These are phyloP conservation scores for Psophocarpus tetragonolobus DNA, from an alignment of 306 rosid genomes.

Conservation along the genomic window DNA sequence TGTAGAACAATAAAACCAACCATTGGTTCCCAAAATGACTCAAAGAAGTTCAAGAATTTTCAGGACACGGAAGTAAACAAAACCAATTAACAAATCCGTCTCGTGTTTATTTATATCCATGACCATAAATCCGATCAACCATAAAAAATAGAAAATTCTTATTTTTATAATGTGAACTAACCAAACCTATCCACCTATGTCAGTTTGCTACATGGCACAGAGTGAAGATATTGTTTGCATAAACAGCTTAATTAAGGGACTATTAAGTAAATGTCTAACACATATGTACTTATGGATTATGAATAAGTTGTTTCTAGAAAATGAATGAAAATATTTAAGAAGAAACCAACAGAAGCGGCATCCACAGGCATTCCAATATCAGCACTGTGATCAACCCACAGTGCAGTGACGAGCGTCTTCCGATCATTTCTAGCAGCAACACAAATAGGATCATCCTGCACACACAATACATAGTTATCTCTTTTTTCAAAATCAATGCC, in stretches of 20 bases:
- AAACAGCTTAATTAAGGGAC: background rate
- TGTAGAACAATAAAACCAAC: background rate
- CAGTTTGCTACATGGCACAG: background rate
- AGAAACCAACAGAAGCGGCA: constrained; percentile 59
- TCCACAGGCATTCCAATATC: constrained; percentile 72
- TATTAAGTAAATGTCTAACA: background rate
- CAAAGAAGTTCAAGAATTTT: constrained; percentile 16
- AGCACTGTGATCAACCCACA: constrained; percentile 88
- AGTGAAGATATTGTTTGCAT: background rate
- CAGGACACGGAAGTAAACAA: background rate
- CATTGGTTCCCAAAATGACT: constrained; percentile 3
- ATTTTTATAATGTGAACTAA: background rate
- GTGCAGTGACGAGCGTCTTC: constrained; percentile 70
- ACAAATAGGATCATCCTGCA: constrained; percentile 79
- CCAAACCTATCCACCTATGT: background rate
- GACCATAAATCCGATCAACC: background rate
- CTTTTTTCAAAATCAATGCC: background rate
- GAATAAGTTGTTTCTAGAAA: background rate
- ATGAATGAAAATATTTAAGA: background rate
- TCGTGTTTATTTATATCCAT: too few relatives aligned
- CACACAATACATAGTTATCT: background rate
- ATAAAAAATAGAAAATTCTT: background rate
- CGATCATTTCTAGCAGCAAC: constrained; percentile 72
- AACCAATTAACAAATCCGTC: background rate
- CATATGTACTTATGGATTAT: background rate